phyloP scores from a whole-genome alignment of 208 protist species.

The Trypanosoma congolense region DNA sequence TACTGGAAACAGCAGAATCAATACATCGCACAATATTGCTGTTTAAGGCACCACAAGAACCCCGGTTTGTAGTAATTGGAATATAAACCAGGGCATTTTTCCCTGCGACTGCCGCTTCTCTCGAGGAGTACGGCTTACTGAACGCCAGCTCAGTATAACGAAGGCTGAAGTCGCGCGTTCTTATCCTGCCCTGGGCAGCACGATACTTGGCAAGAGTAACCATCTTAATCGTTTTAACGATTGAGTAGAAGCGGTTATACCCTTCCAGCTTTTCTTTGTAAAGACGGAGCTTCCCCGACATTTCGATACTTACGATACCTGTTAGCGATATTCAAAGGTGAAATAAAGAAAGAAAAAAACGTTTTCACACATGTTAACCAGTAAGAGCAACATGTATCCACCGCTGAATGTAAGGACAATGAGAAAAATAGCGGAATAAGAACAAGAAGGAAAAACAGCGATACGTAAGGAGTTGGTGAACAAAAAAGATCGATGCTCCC shows the following conservation, averaged over 20 bases:
- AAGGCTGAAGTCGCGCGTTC: slow-evolving; percentile 85
- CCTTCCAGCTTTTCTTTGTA: slow-evolving; percentile 91
- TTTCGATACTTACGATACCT: slow-evolving; percentile 23
- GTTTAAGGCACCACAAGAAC: slow-evolving; percentile 87
- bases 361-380: neutral
- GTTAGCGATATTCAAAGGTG: neutral
- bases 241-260: slow-evolving; percentile 89
- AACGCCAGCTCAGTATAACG: slow-evolving; percentile 89
- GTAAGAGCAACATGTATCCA: neutral
- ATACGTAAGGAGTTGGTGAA: too few relatives aligned
- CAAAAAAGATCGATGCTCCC: too few relatives aligned
- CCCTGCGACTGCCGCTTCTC: slow-evolving; percentile 23
- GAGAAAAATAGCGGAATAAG: neutral
- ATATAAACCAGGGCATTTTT: slow-evolving; percentile 68
- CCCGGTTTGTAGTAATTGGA: slow-evolving; percentile 86
- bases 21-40: slow-evolving; percentile 69
- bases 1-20: slow-evolving; percentile 46
- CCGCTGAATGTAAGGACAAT: neutral
- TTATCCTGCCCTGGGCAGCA: slow-evolving; percentile 59
- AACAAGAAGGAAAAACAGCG: too few relatives aligned
- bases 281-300: slow-evolving; percentile 88
- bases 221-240: slow-evolving; percentile 92
- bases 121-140: slow-evolving; percentile 43
- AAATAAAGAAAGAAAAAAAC: slow-evolving; percentile 4
- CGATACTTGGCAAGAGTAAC: slow-evolving; percentile 89